Evolutionary conservation across 2,329 filamentous ascomycete genomes (phyloP), one percentile per base, ranked within the genome.

Genomic region (Pseudogymnoascus sp.): DNA sequence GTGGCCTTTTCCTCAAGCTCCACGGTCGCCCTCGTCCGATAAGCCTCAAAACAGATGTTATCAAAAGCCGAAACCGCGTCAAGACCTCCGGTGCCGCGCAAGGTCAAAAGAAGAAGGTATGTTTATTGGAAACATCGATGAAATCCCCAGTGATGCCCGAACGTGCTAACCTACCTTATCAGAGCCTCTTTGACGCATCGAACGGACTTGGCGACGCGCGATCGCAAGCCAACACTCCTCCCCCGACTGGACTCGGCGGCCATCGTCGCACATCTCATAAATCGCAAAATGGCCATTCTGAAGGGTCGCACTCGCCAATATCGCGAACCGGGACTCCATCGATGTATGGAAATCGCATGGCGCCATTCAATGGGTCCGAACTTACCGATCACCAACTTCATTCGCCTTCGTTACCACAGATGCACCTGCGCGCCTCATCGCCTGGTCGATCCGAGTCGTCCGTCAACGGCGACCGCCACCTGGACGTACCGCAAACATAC

Each of bases 1-100:
- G 95, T 77, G 95, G 95, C 65, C 84, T 99, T 63, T 99, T 97
- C 77, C 84, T 97, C 72, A 99, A 99, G 83, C 84, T 99, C 69
- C 95, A 99, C 75, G 93, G 93, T 67, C 89, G 93, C 25, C 87
- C 95, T 65, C 88, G 95, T 63, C 95, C 95, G 69, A 97, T 96
- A 75, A 96, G 91, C 70, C 84, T 99, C 71, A 99, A 99, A 83
- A 97, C 95, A 59, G 95, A 99, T 80, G 93, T 97, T 69, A 99
- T 99, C 80, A 99, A 99, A 82, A 97, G 93, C 80, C 91, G 95
- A 72, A 99, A 99, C 78, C 88, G 95, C 68, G 93, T 97, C 70
- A 97, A 97, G 82, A 95, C 92, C 28, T 84, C 86, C 76, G 84
- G 85, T 62, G 85, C 89, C 7, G 90, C 80, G 2, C 84, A 93